Evolutionary conservation across 768 basidiomycete genomes (phyloP).

Genomic region (Boletus sensibilis): DNA sequence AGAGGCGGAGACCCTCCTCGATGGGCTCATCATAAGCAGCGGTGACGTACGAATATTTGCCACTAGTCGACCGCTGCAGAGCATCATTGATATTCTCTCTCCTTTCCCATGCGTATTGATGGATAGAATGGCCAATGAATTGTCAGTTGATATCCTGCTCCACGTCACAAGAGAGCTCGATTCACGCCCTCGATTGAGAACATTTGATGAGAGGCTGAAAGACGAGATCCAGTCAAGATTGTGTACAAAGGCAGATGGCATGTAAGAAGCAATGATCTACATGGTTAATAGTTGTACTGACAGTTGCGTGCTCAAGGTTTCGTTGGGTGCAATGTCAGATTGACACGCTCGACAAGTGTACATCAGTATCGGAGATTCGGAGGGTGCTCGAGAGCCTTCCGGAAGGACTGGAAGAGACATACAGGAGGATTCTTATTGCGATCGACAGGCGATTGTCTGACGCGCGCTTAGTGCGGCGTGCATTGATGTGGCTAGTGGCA

Average conservation of each 20-base stretch:
- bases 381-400: conserved; percentile 1
- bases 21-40: neutral
- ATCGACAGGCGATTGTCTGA: neutral
- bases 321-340: no score
- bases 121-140: neutral
- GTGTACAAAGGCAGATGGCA: conserved; percentile 13
- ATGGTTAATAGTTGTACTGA: no score
- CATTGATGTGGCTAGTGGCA: conserved; percentile 6
- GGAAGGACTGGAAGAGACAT: conserved; percentile 12
- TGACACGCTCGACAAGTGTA: neutral
- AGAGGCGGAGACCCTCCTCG: conserved; percentile 3
- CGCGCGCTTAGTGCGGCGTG: neutral
- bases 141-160: conserved; percentile 5
- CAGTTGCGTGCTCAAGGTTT: no score
- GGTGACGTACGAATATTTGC: conserved; percentile 2
- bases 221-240: conserved; percentile 3
- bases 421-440: conserved; percentile 11
- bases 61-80: conserved; percentile 6
- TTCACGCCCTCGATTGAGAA: conserved; percentile 1
- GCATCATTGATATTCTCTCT: neutral
- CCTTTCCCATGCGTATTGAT: conserved; percentile 8
- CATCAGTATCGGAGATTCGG: neutral
- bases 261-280: conserved; percentile 3
- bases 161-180: conserved; percentile 9
- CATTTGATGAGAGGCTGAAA: neutral